Conservation (phyloP, 768 basidiomycete species). For the Leucosporidium creatinivorum region DNA sequence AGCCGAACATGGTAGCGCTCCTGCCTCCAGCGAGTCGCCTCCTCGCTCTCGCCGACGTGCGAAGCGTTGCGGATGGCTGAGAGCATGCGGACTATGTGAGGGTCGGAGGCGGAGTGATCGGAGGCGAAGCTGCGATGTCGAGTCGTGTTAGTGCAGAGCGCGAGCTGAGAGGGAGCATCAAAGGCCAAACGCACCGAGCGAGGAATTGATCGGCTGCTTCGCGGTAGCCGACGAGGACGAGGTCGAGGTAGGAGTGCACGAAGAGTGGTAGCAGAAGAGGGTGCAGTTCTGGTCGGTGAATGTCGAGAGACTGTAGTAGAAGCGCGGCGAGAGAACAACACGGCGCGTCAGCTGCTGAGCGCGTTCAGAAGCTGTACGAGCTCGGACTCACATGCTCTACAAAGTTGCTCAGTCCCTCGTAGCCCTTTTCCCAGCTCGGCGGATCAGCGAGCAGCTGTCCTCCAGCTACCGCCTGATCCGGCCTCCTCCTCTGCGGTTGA, state of each 20-base stretch:
- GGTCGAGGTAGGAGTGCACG: constrained; percentile 91
- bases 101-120: constrained; percentile 48
- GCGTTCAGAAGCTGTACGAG: too few relatives aligned
- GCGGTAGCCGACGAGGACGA: constrained; percentile 73
- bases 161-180: not conserved
- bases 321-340: not conserved
- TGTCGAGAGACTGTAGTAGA: constrained; percentile 33
- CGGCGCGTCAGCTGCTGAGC: not conserved
- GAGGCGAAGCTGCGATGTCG: constrained; percentile 46
- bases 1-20: constrained; percentile 87
- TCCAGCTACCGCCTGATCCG: constrained; percentile 24
- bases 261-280: constrained; percentile 94
- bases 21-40: constrained; percentile 74
- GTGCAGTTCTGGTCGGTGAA: constrained; percentile 74
- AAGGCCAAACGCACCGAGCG: constrained; percentile 10
- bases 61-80: constrained; percentile 70
- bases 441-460: constrained; percentile 31
- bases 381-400: constrained; percentile 27
- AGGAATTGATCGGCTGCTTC: constrained; percentile 63
- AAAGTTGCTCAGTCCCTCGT: constrained; percentile 25
- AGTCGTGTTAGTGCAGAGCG: too few relatives aligned
- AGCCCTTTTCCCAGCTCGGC: constrained; percentile 32
- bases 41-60: constrained; percentile 74
- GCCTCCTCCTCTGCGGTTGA: constrained; percentile 7
- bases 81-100: constrained; percentile 64